Base-by-base conservation (phyloP, 495 filamentous ascomycete species). In the Penicillium dipodomyicola region DNA sequence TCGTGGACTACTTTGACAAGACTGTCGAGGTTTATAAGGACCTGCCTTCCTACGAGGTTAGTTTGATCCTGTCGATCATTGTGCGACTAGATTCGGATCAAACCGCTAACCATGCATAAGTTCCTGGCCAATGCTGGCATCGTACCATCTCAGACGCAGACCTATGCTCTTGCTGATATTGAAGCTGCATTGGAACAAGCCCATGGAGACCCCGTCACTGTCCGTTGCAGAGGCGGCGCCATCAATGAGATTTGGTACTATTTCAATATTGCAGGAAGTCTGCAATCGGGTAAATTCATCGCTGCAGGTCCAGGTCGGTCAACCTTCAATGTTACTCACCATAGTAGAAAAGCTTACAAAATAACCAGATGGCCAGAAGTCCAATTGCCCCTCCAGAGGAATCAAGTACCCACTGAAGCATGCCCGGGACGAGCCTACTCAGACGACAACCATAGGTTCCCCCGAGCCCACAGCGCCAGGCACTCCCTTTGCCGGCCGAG, bases 241-340 rank as follows among this genome's bases (percentile, higher is more conserved):
- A 71, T 96, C 25, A 86, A 91, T 62, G 87, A 95, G 72, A 83
- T 90, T 22, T 94, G 89, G 88, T 96, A 96, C 65, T 83, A 85
- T 57, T 96, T 87, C 75, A 87, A 92, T 61, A 83, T 96, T 11
- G 81, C 82, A 49, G 92, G 92, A 29, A 85, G 81, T 54, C 69
- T 96, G 39, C 88, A 91, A 65, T 86, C 80, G 6, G 91, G 91
- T 23, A 72, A 83, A 49, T 95, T 95, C 64, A 80, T 91, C 19
- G 75, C 89, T 19, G 74, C 83, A 0, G 54, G 77, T 15, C 84
- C 84, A 64, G 83, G 82, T 82, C 64, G n/a, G 70, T 60, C 17
- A 25, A 43, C 25, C 3, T 25, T 22, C 14, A 19, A 35, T 14
- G 8, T 4, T 27, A 2, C 22, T 17, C 2, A 1, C 22, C 23